Evolutionary conservation across 495 filamentous ascomycete genomes (phyloP).

Genomic region (Viridothelium virens): DNA sequence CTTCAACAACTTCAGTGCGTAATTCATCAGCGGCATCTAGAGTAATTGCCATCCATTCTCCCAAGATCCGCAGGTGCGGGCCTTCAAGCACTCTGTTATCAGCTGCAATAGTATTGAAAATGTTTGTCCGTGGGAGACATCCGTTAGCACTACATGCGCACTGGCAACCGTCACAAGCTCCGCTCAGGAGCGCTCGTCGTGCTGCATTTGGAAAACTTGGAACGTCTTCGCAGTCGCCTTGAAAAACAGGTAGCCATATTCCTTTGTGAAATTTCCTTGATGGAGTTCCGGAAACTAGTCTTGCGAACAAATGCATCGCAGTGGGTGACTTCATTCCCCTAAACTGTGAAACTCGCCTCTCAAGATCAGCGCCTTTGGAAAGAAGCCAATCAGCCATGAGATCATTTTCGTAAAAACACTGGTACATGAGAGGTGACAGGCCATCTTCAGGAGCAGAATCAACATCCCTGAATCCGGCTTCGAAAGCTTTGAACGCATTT

Average conservation of each 20-base stretch:
- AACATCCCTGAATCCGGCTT: constrained; percentile 1
- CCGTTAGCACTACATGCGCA: constrained; percentile 9
- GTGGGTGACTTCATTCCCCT: neutral
- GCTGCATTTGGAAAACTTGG: constrained; percentile 3
- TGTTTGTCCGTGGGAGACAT: constrained; percentile 5
- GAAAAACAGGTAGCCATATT: neutral
- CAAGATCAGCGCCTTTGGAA: constrained; percentile 4
- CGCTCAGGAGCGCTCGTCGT: neutral
- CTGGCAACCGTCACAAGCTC: neutral
- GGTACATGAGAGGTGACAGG: constrained; percentile 4
- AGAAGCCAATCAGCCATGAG: constrained; percentile 5
- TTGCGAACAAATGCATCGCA: constrained; percentile 8
- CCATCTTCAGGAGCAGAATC: constrained; percentile 6
- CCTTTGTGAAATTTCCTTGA: neutral
- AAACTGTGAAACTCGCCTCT: neutral
- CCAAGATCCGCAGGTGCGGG: neutral
- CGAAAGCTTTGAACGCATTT: neutral
- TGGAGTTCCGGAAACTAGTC: neutral
- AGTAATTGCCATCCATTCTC: neutral
- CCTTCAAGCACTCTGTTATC: constrained; percentile 4
- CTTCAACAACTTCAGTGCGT: constrained; percentile 2
- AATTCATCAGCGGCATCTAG: neutral
- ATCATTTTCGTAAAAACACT: neutral
- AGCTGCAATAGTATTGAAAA: constrained; percentile 3
- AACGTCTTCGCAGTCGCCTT: neutral